Evolutionary conservation across 2,329 filamentous ascomycete genomes (phyloP).

Genomic region (Periconia digitata): DNA sequence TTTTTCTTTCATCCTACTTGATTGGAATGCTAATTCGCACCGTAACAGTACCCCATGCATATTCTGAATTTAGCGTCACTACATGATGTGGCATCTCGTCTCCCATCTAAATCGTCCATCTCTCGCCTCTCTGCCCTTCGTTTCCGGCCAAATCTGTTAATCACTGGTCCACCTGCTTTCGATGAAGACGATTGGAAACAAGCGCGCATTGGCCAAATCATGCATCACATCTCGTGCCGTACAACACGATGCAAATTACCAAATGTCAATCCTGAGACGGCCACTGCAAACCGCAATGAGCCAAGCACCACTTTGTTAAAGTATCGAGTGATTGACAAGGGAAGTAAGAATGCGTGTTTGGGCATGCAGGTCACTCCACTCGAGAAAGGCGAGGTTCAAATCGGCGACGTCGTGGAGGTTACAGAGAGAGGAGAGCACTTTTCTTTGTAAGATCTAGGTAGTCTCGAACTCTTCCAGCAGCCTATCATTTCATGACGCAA

Average conservation of each 20-base stretch:
- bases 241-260: constrained; percentile 72
- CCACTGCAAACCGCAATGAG: constrained; percentile 56
- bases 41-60: constrained; percentile 66
- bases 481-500: no score
- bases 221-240: constrained; percentile 61
- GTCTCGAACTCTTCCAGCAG: no score
- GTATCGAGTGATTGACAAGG: constrained; percentile 62
- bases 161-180: constrained; percentile 65
- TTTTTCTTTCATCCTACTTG: neutral
- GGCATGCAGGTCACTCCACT: constrained; percentile 67
- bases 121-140: constrained; percentile 61
- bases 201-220: constrained; percentile 51
- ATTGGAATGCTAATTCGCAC: constrained; percentile 2
- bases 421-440: constrained; percentile 36
- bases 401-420: constrained; percentile 38
- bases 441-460: neutral
- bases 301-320: constrained; percentile 62
- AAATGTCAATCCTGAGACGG: constrained; percentile 67
- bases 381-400: constrained; percentile 27
- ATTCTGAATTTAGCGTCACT: constrained; percentile 67
- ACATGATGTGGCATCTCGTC: constrained; percentile 59
- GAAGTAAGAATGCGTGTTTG: constrained; percentile 61
- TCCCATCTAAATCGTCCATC: constrained; percentile 57
- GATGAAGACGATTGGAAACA: constrained; percentile 71
- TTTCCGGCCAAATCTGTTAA: constrained; percentile 73